Evolutionary conservation across 768 basidiomycete species (phyloP).

Genomic region (Ramaria sp.): DNA sequence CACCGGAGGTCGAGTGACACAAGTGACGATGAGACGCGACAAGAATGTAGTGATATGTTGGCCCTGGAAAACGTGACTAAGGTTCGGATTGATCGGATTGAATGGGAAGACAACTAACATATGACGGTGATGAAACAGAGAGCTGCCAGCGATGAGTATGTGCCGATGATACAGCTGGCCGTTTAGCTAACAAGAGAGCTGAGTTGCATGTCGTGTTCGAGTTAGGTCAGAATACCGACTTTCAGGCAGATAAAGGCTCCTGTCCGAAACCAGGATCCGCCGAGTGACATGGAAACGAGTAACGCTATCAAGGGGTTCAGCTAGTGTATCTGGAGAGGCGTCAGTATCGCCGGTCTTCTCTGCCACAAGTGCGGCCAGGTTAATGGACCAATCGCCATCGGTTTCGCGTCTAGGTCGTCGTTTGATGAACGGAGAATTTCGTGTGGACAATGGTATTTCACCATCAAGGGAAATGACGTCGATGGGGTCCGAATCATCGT

Average conservation of each 20-base stretch:
- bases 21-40: conserved; percentile 22
- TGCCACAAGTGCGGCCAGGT: neutral
- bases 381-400: neutral
- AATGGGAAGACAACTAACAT: conserved; percentile 24
- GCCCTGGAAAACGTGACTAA: conserved; percentile 19
- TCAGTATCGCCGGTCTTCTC: neutral
- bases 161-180: conserved; percentile 14
- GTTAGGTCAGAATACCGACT: conserved; percentile 19
- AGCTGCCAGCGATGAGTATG: conserved; percentile 40
- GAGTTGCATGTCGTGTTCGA: neutral
- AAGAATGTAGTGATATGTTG: conserved; percentile 25
- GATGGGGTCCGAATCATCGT: conserved; percentile 22
- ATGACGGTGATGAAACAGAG: conserved; percentile 32
- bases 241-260: conserved; percentile 32
- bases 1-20: conserved; percentile 26
- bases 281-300: conserved; percentile 34
- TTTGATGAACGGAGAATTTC: neutral
- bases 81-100: neutral
- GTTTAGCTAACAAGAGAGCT: conserved; percentile 21
- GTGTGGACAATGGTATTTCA: neutral
- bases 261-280: conserved; percentile 22
- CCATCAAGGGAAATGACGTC: conserved; percentile 21
- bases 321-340: neutral
- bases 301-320: neutral
- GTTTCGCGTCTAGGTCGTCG: neutral